These are phyloP conservation scores for Nakaseomyces nivariensis DNA, from an alignment of 1,139 yeast species.

Conservation along the genomic window DNA sequence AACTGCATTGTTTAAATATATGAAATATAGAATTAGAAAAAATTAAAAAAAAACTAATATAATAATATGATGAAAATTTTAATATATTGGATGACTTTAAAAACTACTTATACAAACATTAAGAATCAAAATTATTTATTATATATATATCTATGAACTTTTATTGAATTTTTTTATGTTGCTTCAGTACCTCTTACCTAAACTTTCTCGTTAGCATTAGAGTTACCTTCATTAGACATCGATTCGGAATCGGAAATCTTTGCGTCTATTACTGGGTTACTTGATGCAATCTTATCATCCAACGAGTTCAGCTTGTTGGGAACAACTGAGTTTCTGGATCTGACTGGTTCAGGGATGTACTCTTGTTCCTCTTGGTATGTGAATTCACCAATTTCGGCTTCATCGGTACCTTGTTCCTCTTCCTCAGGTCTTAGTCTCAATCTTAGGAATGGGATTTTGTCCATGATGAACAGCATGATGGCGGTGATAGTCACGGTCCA, in stretches of 20 bases:
- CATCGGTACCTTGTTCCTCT: slow-evolving; percentile 82
- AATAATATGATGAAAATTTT: no score
- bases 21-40: not conserved
- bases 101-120: no score
- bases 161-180: not conserved
- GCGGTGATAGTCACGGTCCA: slow-evolving; percentile 79
- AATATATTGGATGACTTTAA: no score
- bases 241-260: slow-evolving; percentile 3
- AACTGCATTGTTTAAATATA: no score
- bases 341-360: slow-evolving; percentile 66
- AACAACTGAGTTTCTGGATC: slow-evolving; percentile 35
- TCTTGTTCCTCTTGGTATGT: slow-evolving; percentile 59
- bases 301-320: slow-evolving; percentile 25
- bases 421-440: slow-evolving; percentile 83
- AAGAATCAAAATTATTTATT: not conserved
- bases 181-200: not conserved
- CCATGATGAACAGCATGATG: slow-evolving; percentile 59
- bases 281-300: slow-evolving; percentile 26
- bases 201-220: not conserved
- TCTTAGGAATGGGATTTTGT: slow-evolving; percentile 73
- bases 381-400: slow-evolving; percentile 80
- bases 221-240: slow-evolving; percentile 4
- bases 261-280: not conserved
- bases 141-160: not conserved
- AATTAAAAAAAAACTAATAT: no score